phyloP scores from a whole-genome alignment of 768 basidiomycete species.

The Rhodotorula diobovata region DNA sequence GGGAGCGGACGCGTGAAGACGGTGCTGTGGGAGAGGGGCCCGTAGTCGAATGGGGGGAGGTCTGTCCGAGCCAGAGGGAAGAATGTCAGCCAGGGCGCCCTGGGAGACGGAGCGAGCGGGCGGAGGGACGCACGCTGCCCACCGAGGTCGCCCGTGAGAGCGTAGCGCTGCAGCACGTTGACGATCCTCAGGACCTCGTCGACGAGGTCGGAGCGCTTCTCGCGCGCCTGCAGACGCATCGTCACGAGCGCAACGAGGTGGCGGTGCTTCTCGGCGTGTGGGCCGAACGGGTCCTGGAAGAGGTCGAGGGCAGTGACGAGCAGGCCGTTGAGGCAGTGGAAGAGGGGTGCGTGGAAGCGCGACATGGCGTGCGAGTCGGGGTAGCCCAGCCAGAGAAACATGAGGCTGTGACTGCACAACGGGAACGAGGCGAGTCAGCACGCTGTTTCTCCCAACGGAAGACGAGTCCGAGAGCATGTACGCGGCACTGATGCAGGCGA shows the following conservation, averaged over 20 bases:
- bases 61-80: background rate
- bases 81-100: background rate
- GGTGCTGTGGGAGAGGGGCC: background rate
- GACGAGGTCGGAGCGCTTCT: background rate
- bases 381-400: conserved; percentile 27
- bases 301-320: conserved; percentile 29
- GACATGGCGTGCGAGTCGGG: conserved; percentile 14
- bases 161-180: background rate
- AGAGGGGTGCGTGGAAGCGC: conserved; percentile 8
- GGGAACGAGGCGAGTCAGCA: background rate
- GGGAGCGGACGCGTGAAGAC: conserved; percentile 9
- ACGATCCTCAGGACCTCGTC: conserved; percentile 10
- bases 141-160: background rate
- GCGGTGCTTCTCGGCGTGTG: conserved; percentile 18
- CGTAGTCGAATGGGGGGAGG: background rate
- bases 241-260: conserved; percentile 3
- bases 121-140: background rate
- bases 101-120: background rate
- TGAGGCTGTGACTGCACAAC: conserved; percentile 1
- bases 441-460: no score
- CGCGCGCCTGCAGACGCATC: conserved; percentile 1
- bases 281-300: conserved; percentile 25
- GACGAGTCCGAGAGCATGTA: background rate
- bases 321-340: conserved; percentile 30
- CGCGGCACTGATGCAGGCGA: conserved; percentile 19